Evolutionary conservation across 2,329 filamentous ascomycete species (phyloP).

Genomic region (Knufia petricola): DNA sequence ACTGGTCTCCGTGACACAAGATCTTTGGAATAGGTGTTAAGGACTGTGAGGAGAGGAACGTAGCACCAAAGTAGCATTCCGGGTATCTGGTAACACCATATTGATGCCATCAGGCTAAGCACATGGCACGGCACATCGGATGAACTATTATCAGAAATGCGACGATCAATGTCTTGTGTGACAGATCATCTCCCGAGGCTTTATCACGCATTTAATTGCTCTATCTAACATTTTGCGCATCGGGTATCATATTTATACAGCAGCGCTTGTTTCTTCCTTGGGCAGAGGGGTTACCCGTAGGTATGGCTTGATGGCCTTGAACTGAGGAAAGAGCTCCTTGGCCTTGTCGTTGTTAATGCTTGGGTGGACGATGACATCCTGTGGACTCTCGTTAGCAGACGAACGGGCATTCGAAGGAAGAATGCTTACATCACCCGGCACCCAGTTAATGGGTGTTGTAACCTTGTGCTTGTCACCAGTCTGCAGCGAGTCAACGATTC

Average conservation of each 20-base stretch:
- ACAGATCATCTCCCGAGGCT: neutral
- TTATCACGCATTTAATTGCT: neutral
- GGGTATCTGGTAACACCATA: neutral
- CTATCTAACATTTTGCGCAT: neutral
- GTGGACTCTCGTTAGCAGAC: no score
- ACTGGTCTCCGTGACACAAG: neutral
- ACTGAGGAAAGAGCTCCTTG: conserved; percentile 49
- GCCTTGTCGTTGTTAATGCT: conserved; percentile 49
- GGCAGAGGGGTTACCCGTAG: conserved; percentile 50
- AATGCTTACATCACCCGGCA: conserved; percentile 44
- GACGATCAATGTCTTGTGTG: neutral
- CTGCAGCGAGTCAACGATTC: conserved; percentile 50
- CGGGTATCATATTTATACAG: conserved; percentile 1
- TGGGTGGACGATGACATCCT: conserved; percentile 55
- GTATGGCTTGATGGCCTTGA: conserved; percentile 55
- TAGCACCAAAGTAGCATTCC: conserved; percentile 1
- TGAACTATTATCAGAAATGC: conserved; percentile 4
- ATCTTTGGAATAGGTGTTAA: conserved; percentile 1
- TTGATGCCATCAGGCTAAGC: neutral
- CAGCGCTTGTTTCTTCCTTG: conserved; percentile 47
- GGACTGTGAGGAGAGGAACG: neutral
- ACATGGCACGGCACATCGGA: neutral
- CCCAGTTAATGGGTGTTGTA: conserved; percentile 55
- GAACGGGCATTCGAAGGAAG: no score
- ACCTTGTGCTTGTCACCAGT: conserved; percentile 51